Conservation (phyloP, 164 flowering plant species). For the Litsea cubeba region DNA sequence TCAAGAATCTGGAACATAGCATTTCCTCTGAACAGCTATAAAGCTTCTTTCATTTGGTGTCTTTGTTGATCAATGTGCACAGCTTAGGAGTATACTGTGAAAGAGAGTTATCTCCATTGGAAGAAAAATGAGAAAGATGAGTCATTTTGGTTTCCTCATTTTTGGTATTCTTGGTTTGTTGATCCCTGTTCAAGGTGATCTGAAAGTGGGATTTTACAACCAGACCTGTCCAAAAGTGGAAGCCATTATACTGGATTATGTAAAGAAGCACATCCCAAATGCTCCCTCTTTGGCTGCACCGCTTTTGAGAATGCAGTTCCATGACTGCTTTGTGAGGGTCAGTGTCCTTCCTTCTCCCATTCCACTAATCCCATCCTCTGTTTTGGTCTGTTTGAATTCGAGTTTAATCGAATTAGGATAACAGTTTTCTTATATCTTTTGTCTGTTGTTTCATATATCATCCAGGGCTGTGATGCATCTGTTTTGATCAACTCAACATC, state of each 20-base stretch:
- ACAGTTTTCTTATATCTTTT: neutral
- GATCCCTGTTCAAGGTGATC: slow-evolving; percentile 36
- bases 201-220: slow-evolving; percentile 49
- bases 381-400: neutral
- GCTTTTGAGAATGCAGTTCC: slow-evolving; percentile 72
- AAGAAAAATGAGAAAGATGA: slow-evolving; percentile 11
- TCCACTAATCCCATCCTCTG: neutral
- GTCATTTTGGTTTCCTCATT: slow-evolving; percentile 13
- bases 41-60: too few relatives aligned
- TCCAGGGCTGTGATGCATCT: slow-evolving; percentile 94
- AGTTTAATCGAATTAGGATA: neutral
- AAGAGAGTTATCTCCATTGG: neutral
- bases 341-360: slow-evolving; percentile 4
- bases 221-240: slow-evolving; percentile 76
- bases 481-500: slow-evolving; percentile 61
- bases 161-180: slow-evolving; percentile 23
- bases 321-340: slow-evolving; percentile 91
- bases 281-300: slow-evolving; percentile 67
- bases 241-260: slow-evolving; percentile 50
- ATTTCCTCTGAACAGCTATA: too few relatives aligned
- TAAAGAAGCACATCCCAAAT: slow-evolving; percentile 50
- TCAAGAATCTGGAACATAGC: too few relatives aligned
- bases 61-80: too few relatives aligned
- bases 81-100: neutral
- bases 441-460: neutral